phyloP scores from a whole-genome alignment of 768 basidiomycete species.

The Tylopilus vinaceipallidus region DNA sequence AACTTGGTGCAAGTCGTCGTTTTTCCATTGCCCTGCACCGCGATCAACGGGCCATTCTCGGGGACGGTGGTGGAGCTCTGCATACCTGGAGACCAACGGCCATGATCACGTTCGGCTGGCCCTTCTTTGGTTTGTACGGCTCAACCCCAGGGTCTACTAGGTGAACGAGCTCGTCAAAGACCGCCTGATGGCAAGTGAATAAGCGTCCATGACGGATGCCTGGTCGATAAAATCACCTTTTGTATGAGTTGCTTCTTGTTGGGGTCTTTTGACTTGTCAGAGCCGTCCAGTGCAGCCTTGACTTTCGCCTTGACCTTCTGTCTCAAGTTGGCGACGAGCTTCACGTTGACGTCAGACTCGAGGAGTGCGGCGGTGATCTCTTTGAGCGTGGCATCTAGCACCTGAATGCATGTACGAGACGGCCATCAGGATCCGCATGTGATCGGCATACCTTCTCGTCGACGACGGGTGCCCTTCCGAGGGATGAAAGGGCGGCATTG shows the following conservation, averaged over 20 bases:
- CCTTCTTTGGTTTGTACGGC: conserved; percentile 95
- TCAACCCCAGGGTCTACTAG: conserved; percentile 95
- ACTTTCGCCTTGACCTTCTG: conserved; percentile 91
- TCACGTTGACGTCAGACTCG: conserved; percentile 98
- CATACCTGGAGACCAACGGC: conserved; percentile 91
- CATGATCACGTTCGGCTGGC: conserved; percentile 93
- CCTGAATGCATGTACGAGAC: conserved; percentile 44
- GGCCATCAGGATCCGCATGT: neutral
- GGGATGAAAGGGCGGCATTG: conserved; percentile 88
- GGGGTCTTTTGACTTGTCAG: conserved; percentile 73
- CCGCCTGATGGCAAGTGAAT: conserved; percentile 54
- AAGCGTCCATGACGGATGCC: neutral
- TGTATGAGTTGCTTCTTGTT: conserved; percentile 89
- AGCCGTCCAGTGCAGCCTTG: conserved; percentile 70
- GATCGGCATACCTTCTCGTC: conserved; percentile 76
- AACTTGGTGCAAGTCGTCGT: conserved; percentile 99
- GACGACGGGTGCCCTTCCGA: conserved; percentile 81
- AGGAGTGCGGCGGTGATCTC: conserved; percentile 92
- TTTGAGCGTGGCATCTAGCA: conserved; percentile 90
- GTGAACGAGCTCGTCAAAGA: conserved; percentile 94
- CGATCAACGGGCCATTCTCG: conserved; percentile 1
- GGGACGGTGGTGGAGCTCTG: conserved; percentile 1
- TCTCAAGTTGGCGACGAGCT: conserved; percentile 83
- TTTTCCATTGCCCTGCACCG: conserved; percentile 87
- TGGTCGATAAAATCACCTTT: conserved; percentile 53